phyloP scores from a whole-genome alignment of 306 rosid species.

The Trichosanthes truncata region DNA sequence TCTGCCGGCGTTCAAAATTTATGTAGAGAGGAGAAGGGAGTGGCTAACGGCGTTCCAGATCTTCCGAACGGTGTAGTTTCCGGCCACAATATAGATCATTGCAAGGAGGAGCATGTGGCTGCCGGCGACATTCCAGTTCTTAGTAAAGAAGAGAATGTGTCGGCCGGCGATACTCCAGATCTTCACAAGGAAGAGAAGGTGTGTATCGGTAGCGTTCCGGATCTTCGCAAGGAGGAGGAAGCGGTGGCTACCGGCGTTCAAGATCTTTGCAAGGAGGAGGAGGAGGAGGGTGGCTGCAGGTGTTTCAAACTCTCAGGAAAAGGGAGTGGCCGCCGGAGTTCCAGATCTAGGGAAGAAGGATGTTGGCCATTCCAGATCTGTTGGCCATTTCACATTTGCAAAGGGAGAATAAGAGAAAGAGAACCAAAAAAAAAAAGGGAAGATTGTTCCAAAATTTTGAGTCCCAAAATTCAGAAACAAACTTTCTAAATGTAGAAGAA shows the following conservation, averaged over 20 bases:
- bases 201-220: neutral
- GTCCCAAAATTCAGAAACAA: neutral
- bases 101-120: neutral
- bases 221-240: neutral
- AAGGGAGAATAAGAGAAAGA: constrained; percentile 1
- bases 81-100: neutral
- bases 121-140: neutral
- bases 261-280: too few relatives aligned
- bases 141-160: neutral
- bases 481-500: neutral
- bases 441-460: neutral
- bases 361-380: neutral
- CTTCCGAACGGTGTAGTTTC: too few relatives aligned
- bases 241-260: too few relatives aligned
- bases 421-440: neutral
- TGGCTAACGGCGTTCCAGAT: too few relatives aligned
- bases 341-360: neutral
- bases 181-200: neutral
- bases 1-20: too few relatives aligned
- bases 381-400: neutral
- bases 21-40: too few relatives aligned
- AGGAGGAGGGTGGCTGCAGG: neutral
- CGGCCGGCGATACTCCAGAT: neutral
- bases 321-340: neutral
- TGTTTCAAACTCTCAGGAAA: neutral